Percentiles rank a stretch among this genome's conserved stretches.
These are phyloP conservation scores for Pseudopithomyces chartarum DNA, from an alignment of 2,329 filamentous ascomycete species.

Conservation along the genomic window DNA sequence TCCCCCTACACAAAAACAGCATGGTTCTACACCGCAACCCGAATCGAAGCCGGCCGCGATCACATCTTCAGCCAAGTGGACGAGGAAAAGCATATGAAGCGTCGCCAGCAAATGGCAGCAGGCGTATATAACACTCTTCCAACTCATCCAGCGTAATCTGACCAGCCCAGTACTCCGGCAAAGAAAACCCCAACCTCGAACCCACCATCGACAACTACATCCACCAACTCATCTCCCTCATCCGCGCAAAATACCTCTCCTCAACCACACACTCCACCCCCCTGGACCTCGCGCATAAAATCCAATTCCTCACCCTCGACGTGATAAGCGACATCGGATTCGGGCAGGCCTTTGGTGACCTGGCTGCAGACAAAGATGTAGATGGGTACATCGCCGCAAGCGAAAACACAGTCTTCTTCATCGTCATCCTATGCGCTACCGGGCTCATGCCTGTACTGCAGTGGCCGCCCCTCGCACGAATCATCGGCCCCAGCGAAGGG, in stretches of 20 bases:
- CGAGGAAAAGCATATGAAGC: conserved; percentile 49
- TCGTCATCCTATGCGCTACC: conserved; percentile 10
- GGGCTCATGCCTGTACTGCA: conserved; percentile 20
- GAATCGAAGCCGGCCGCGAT: conserved; percentile 56
- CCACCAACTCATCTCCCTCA: conserved; percentile 51
- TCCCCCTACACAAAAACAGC: conserved; percentile 45
- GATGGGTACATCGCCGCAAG: conserved; percentile 53
- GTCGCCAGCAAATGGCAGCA: conserved; percentile 53
- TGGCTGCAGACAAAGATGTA: conserved; percentile 56
- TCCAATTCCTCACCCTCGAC: conserved; percentile 60
- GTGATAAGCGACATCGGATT: conserved; percentile 61
- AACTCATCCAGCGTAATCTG: no score
- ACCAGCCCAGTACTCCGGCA: conserved; percentile 49
- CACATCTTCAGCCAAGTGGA: conserved; percentile 58
- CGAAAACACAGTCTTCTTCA: conserved; percentile 37
- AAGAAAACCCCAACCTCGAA: conserved; percentile 58
- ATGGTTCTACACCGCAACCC: conserved; percentile 40
- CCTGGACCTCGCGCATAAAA: conserved; percentile 47
- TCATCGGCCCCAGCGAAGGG: conserved; percentile 38
- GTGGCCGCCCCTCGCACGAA: conserved; percentile 23
- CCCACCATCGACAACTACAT: conserved; percentile 53
- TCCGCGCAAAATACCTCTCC: conserved; percentile 51
- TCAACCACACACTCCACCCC: conserved; percentile 14
- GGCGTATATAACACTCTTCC: conserved; percentile 32
- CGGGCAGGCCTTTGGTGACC: conserved; percentile 58